These are phyloP conservation scores for Nicotiana otophora DNA, from an alignment of 257 asterid genomes.

Conservation along the genomic window DNA sequence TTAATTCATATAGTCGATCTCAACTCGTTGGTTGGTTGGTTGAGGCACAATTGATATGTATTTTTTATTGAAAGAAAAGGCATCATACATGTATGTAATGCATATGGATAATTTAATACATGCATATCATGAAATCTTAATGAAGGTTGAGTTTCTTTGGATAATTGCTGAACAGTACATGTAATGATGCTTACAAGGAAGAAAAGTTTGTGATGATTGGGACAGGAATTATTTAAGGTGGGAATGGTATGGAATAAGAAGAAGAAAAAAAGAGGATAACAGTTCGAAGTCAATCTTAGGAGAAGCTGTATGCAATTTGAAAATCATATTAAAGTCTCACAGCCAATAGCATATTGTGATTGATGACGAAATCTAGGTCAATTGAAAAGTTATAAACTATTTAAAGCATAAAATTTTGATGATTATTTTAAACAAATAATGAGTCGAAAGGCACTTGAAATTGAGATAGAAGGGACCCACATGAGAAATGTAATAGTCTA, in stretches of 20 bases:
- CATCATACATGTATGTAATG: not conserved
- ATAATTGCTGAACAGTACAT: not conserved
- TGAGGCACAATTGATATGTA: not conserved
- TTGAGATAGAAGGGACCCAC: constrained; percentile 48
- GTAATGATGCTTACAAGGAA: not conserved
- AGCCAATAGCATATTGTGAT: constrained; percentile 26
- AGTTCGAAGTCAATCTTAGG: constrained; percentile 30
- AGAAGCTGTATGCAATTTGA: constrained; percentile 12
- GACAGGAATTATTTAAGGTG: constrained; percentile 19
- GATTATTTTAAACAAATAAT: constrained; percentile 28
- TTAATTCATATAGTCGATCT: not conserved
- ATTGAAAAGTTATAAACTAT: constrained; percentile 27
- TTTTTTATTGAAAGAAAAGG: not conserved
- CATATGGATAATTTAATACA: not conserved
- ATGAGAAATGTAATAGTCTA: not conserved
- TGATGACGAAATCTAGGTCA: constrained; percentile 55
- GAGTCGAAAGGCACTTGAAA: constrained; percentile 54
- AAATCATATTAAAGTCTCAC: constrained; percentile 14
- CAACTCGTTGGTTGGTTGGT: not conserved
- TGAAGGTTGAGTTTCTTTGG: not conserved
- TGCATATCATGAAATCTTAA: constrained; percentile 12
- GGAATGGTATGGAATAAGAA: constrained; percentile 7
- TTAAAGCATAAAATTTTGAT: constrained; percentile 21
- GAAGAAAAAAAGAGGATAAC: constrained; percentile 9
- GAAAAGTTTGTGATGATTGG: constrained; percentile 20